phyloP scores from a whole-genome alignment of 2,329 filamentous ascomycete genomes.

The Colletotrichum coccodes region DNA sequence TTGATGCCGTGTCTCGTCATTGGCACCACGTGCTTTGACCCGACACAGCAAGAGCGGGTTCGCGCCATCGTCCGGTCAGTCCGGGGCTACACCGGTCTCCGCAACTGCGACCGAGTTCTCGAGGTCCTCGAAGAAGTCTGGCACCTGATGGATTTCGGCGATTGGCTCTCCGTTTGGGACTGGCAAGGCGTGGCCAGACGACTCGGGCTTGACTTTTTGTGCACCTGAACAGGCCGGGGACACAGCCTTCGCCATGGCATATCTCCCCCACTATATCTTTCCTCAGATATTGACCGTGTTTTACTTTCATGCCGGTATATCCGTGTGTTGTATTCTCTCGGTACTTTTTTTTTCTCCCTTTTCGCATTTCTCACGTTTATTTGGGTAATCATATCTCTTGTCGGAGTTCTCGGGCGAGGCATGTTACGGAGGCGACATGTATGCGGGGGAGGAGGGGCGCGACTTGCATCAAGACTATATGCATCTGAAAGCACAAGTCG shows the following conservation, averaged over 20 bases:
- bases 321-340: slow-evolving; percentile 30
- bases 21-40: slow-evolving; percentile 68
- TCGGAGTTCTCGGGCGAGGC: slow-evolving; percentile 22
- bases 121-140: slow-evolving; percentile 69
- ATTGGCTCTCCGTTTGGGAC: slow-evolving; percentile 71
- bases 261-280: no score
- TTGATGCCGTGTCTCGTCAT: slow-evolving; percentile 70
- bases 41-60: slow-evolving; percentile 62
- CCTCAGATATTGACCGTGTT: no score
- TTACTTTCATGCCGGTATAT: slow-evolving; percentile 18
- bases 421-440: slow-evolving; percentile 16
- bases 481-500: not conserved
- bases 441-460: not conserved
- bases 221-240: slow-evolving; percentile 46
- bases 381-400: not conserved
- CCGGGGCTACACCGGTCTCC: slow-evolving; percentile 68
- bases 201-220: slow-evolving; percentile 67
- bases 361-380: not conserved
- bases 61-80: slow-evolving; percentile 60
- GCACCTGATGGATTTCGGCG: slow-evolving; percentile 66
- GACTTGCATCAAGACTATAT: not conserved
- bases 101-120: slow-evolving; percentile 64
- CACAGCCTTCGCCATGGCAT: no score
- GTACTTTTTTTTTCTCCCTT: not conserved
- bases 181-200: slow-evolving; percentile 67